Evolutionary conservation across 306 rosid species (phyloP), one percentile per base, ranked within the genome.

Genomic region (Bauhinia variegata): DNA sequence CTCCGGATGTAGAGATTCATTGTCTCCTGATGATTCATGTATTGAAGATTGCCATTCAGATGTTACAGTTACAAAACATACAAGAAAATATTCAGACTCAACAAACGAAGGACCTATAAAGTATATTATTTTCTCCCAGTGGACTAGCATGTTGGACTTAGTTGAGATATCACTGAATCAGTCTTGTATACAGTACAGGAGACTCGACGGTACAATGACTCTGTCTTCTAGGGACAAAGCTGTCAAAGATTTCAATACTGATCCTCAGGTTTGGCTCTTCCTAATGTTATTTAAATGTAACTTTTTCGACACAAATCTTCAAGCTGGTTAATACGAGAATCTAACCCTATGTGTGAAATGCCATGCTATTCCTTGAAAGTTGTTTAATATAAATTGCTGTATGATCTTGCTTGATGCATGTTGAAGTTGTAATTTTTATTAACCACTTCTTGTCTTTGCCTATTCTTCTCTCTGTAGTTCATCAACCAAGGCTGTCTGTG

Each of bases 111-210:
- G 80, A 70, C 89, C 96, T 6, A 54, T 82, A 18, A 90, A 93
- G 77, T 70, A 90, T 57, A 90, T 93, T 67, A 48, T 93, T 73
- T 93, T 93, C 70, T 93, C 99, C 78, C 99, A 93, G 75, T 93
- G 97, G 99, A 93, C 97, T 67, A 72, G 87, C 73, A 93, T 93
- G 99, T 73, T 93, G 87, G 89, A 93, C 81, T 88, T 93, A 61
- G 90, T 93, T 30, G 92, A 90, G 82, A 5, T 4, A n/a, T 71
- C 97, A 61, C 33, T 93, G 80, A 63, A 73, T 2, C 76, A 82
- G 36, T 57, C 77, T 76, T 54, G 63, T 65, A 65, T 90, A 51
- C 62, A 38, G 16, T 90, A 83, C 86, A 82, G 96, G 83, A 90
- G 99, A 77, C 97, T 93, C 75, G 99, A 93, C 75, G 99, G 96